Base-by-base conservation (phyloP, 805 yeast genomes). In the Teunomyces tritomae region DNA sequence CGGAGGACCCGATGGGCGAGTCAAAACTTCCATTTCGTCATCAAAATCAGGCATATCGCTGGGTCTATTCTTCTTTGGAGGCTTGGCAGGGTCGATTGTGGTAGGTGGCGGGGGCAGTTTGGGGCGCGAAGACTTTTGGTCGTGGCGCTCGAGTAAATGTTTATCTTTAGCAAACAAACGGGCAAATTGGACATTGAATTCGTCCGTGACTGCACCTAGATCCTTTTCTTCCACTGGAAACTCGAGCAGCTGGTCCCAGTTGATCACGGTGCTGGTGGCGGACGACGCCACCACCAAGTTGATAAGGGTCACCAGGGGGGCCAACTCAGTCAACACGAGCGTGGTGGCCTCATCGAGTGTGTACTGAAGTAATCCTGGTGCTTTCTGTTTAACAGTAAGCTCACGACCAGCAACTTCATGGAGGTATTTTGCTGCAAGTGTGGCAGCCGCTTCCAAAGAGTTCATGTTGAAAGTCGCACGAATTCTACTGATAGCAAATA, bases 31-130 rank as follows among this genome's bases (percentile, higher is more conserved):
- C 45, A 72, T 73, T 52, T 80, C 85, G 55, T 77, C 82, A 20
- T 77, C 82, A 49, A 77, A 80, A 29, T 69, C 78, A 1, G 84
- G 84, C 60, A 77, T 71, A 53, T 73, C 78, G 16, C 55, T 45
- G 2, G 73, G 70, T 20, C 54, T 49, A 8, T 13, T n/a, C 4
- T 27, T n/a, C 11, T 6, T 14, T 6, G 20, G 24, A 6, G 27
- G 27, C n/a, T 40, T 13, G 13, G 43, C 50, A 5, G 50, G 44
- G 26, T 44, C 50, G 8, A 43, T 34, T 17, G 20, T 26, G 17
- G 28, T 28, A 5, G 49, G 46, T 2, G 40, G 40, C 5, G 40
- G 40, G 4, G 39, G 28, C 26, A 20, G 27, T 24, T 37, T 26
- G n/a, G 40, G 40, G 3, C 40, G 40, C 13, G 3, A 14, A 7